These are phyloP conservation scores for Litsea cubeba DNA, from an alignment of 164 flowering plant genomes.

Conservation along the genomic window DNA sequence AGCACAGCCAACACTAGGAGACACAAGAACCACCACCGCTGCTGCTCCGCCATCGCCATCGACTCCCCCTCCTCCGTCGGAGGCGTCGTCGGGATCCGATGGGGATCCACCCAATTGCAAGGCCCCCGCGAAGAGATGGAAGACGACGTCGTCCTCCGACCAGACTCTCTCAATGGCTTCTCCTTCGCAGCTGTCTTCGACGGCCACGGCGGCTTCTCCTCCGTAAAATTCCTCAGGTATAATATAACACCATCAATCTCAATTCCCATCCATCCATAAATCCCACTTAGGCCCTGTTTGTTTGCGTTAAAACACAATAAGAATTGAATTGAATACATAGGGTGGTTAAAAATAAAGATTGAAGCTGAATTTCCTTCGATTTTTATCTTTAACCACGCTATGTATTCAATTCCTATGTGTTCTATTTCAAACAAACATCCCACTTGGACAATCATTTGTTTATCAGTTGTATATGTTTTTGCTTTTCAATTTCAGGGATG, in stretches of 20 bases:
- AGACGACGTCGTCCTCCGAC: constrained; percentile 60
- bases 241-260: neutral
- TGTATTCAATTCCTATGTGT: too few species aligned
- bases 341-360: too few species aligned
- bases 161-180: constrained; percentile 63
- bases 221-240: constrained; percentile 75
- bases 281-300: too few species aligned
- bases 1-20: constrained; percentile 11
- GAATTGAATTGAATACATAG: too few species aligned
- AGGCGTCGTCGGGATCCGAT: constrained; percentile 44
- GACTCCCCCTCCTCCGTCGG: constrained; percentile 44
- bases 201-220: constrained; percentile 87
- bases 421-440: too few species aligned
- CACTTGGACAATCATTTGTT: too few species aligned
- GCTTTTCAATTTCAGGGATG: constrained; percentile 46
- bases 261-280: neutral
- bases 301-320: too few species aligned
- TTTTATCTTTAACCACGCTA: too few species aligned
- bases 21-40: constrained; percentile 16
- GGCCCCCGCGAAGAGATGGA: constrained; percentile 93
- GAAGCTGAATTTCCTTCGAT: too few species aligned
- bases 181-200: constrained; percentile 93
- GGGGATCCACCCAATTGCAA: constrained; percentile 66
- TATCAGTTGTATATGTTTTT: too few species aligned
- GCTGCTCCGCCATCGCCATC: constrained; percentile 77